Conservation (phyloP, 345 rosid genomes). For the Bruguiera parviflora region DNA sequence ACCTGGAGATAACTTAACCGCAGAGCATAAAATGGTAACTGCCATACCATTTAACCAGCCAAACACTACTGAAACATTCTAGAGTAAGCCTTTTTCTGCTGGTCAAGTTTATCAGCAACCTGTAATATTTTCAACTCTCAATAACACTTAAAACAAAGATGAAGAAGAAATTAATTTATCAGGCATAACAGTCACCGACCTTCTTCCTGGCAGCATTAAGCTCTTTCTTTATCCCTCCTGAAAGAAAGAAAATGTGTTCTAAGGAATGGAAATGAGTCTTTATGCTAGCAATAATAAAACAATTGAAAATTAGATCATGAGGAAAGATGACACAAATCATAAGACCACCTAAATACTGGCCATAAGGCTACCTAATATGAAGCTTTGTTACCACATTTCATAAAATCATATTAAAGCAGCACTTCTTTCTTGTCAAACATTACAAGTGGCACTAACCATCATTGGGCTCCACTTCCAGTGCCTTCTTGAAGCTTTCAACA, state of each 20-base stretch:
- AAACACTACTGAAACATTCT: slow-evolving; percentile 38
- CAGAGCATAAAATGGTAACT: not conserved
- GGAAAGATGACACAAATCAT: not conserved
- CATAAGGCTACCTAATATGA: not conserved
- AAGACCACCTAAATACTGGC: not conserved
- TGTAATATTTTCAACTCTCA: slow-evolving; percentile 13
- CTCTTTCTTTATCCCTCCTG: slow-evolving; percentile 38
- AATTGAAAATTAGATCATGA: not conserved
- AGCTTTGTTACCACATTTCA: not conserved
- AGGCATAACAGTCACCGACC: slow-evolving; percentile 12
- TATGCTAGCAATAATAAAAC: not conserved
- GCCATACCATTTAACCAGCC: slow-evolving; percentile 8
- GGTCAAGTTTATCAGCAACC: slow-evolving; percentile 30
- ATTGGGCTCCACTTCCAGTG: slow-evolving; percentile 74
- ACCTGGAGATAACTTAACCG: not conserved
- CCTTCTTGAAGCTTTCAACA: slow-evolving; percentile 79
- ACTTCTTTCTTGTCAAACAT: not conserved
- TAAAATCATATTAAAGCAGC: not conserved
- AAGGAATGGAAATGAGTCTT: not conserved
- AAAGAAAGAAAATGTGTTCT: not conserved
- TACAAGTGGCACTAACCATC: slow-evolving; percentile 46
- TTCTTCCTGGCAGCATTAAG: slow-evolving; percentile 33
- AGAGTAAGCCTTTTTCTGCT: slow-evolving; percentile 32
- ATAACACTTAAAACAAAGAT: not conserved
- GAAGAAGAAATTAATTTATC: not conserved